Conservation (phyloP, 768 basidiomycete genomes). For the Kwoniella sp. region DNA sequence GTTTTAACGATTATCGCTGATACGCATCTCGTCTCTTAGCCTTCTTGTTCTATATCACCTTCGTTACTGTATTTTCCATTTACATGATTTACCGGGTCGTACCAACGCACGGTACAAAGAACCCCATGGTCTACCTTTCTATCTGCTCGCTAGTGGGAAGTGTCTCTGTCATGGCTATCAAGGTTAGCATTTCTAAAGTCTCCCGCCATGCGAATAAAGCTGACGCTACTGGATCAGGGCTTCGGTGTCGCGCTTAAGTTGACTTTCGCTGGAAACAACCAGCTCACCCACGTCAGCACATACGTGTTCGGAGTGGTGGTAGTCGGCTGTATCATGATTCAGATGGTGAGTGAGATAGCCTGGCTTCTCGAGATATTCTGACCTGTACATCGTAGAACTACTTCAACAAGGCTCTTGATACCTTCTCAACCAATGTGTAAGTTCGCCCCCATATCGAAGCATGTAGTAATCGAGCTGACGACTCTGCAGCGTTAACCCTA, state of each 20-base stretch:
- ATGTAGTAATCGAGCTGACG: slow-evolving; percentile 3
- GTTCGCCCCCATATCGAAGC: slow-evolving; percentile 55
- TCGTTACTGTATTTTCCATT: slow-evolving; percentile 75
- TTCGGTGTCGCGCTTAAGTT: slow-evolving; percentile 96
- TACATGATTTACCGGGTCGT: slow-evolving; percentile 85
- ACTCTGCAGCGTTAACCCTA: slow-evolving; percentile 79
- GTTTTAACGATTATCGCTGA: background rate
- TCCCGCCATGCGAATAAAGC: background rate
- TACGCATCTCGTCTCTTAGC: slow-evolving; percentile 59
- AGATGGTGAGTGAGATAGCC: slow-evolving; percentile 59
- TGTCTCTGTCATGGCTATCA: slow-evolving; percentile 98
- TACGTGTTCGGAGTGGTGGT: slow-evolving; percentile 89
- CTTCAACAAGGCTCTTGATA: slow-evolving; percentile 97
- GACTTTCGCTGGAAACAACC: slow-evolving; percentile 88
- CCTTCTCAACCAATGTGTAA: slow-evolving; percentile 95
- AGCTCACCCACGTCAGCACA: slow-evolving; percentile 92
- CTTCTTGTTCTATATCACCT: slow-evolving; percentile 86
- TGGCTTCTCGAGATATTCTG: background rate
- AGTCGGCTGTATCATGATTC: slow-evolving; percentile 69
- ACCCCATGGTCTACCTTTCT: slow-evolving; percentile 88
- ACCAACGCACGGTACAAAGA: slow-evolving; percentile 81
- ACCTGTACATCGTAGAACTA: slow-evolving; percentile 55
- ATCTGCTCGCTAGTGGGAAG: slow-evolving; percentile 96
- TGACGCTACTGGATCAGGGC: slow-evolving; percentile 59
- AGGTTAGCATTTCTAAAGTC: slow-evolving; percentile 55